Conservation (phyloP, 768 basidiomycete species). For the Leccinum sublutescens region DNA sequence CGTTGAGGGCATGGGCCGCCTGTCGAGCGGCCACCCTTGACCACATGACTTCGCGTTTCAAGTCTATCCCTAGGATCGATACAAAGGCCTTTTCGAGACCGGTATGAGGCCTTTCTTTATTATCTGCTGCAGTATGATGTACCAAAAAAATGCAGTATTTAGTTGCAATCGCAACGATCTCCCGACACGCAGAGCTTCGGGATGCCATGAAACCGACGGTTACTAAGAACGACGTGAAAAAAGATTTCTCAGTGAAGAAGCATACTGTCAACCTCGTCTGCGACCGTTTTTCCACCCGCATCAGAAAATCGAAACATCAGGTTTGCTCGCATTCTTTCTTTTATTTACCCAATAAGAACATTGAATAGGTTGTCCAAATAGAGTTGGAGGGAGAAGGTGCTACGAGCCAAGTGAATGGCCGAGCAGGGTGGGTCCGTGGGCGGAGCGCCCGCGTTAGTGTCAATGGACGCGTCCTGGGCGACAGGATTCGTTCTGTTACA, state of each 20-base stretch:
- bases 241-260: constrained; percentile 27
- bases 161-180: constrained; percentile 43
- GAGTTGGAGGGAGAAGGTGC: constrained; percentile 8
- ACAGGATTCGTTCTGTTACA: constrained; percentile 35
- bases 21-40: constrained; percentile 34
- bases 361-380: constrained; percentile 20
- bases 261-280: constrained; percentile 36
- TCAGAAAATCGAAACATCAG: constrained; percentile 37
- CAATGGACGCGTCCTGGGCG: constrained; percentile 15
- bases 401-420: constrained; percentile 14
- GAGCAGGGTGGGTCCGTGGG: constrained; percentile 31
- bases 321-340: constrained; percentile 30
- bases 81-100: constrained; percentile 27
- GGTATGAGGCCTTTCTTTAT: constrained; percentile 25
- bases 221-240: constrained; percentile 41
- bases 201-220: constrained; percentile 46
- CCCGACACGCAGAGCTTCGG: constrained; percentile 44
- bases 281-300: constrained; percentile 44
- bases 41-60: constrained; percentile 17
- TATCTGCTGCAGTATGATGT: not conserved
- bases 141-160: constrained; percentile 36
- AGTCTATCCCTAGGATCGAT: constrained; percentile 18
- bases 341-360: not conserved
- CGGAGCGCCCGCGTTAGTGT: constrained; percentile 37
- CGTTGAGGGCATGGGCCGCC: constrained; percentile 47